These are phyloP conservation scores for Alternaria alternata DNA, from an alignment of 2,329 filamentous ascomycete genomes.

Conservation along the genomic window DNA sequence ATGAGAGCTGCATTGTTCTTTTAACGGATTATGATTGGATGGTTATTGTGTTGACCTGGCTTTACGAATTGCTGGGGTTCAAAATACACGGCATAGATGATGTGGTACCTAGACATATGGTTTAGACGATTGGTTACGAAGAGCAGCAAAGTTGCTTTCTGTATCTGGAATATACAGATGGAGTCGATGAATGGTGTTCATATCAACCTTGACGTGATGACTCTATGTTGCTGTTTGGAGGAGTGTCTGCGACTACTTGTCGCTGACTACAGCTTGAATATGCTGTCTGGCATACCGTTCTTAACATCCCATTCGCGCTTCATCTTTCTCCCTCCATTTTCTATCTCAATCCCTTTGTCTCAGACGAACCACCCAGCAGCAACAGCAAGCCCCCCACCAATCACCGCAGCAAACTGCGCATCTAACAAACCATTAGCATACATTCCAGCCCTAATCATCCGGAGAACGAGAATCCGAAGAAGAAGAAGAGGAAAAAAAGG, in stretches of 20 bases:
- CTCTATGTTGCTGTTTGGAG: accelerated
- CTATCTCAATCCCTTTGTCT: neutral
- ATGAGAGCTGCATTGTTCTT: neutral
- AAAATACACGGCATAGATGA: slow-evolving; percentile 2
- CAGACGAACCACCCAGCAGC: neutral
- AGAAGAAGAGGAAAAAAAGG: too few relatives aligned
- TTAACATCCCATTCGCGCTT: accelerated
- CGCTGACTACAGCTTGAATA: neutral
- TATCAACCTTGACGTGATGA: neutral
- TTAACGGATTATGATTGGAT: slow-evolving; percentile 2
- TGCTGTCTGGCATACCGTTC: neutral
- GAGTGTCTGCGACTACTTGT: neutral
- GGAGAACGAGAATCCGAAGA: neutral
- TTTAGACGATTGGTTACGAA: slow-evolving; percentile 4
- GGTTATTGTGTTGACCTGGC: neutral
- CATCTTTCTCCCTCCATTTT: neutral
- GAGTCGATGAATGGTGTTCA: neutral
- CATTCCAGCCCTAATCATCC: neutral
- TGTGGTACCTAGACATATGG: slow-evolving; percentile 6
- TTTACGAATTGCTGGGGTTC: neutral
- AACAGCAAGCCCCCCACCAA: neutral
- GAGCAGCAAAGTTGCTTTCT: neutral
- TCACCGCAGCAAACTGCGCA: neutral
- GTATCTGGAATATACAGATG: neutral
- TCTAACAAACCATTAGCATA: neutral